Conservation (phyloP, 805 yeast genomes). For the Zygosaccharomyces bailii region DNA sequence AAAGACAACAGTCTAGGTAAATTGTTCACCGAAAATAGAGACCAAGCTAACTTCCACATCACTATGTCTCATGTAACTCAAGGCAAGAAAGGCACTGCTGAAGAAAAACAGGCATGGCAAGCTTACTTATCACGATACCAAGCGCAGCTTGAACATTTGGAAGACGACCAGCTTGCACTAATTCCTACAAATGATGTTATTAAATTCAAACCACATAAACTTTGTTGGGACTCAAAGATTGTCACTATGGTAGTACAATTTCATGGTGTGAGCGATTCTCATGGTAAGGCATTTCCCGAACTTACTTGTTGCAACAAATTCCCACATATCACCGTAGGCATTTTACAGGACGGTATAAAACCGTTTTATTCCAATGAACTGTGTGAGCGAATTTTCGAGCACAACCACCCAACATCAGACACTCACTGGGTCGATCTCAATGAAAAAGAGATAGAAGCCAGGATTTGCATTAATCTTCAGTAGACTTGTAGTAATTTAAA, state of each 20-base stretch:
- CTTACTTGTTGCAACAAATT: slow-evolving; percentile 40
- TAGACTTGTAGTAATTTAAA: not conserved
- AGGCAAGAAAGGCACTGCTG: slow-evolving; percentile 30
- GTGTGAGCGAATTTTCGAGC: slow-evolving; percentile 23
- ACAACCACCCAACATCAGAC: slow-evolving; percentile 7
- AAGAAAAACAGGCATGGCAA: slow-evolving; percentile 31
- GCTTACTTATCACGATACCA: slow-evolving; percentile 25
- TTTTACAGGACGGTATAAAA: slow-evolving; percentile 41
- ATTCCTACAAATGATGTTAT: slow-evolving; percentile 32
- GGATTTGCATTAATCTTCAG: slow-evolving; percentile 23
- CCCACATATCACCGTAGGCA: slow-evolving; percentile 76
- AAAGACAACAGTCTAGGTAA: slow-evolving; percentile 22
- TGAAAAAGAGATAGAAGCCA: slow-evolving; percentile 14
- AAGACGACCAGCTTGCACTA: slow-evolving; percentile 17
- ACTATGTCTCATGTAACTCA: slow-evolving; percentile 54
- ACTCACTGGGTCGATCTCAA: slow-evolving; percentile 15
- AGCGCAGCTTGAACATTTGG: slow-evolving; percentile 7
- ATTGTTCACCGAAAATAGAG: slow-evolving; percentile 35
- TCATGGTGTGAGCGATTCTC: slow-evolving; percentile 12
- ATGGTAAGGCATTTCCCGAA: slow-evolving; percentile 17
- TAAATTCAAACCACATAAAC: slow-evolving; percentile 40
- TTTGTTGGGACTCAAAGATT: slow-evolving; percentile 51
- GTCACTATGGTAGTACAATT: slow-evolving; percentile 52
- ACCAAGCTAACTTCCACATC: slow-evolving; percentile 60
- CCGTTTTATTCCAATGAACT: slow-evolving; percentile 53